These are phyloP conservation scores for Xylaria sp. DNA, from an alignment of 2,329 filamentous ascomycete genomes.

Conservation along the genomic window DNA sequence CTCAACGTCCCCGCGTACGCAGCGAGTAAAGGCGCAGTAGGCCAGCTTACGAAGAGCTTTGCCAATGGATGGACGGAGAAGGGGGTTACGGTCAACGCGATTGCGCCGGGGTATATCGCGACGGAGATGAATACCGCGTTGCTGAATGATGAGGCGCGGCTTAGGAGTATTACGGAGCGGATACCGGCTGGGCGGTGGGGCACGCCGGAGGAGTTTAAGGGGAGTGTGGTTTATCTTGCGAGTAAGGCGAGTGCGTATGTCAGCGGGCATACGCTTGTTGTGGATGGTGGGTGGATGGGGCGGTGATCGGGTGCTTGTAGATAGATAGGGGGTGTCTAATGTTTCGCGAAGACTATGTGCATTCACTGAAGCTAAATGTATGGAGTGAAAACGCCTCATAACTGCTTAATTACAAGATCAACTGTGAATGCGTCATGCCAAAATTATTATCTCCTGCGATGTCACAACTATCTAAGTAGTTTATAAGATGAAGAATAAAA, in stretches of 20 bases:
- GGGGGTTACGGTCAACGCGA: slow-evolving; percentile 86
- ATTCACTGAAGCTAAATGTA: not conserved
- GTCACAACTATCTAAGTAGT: not conserved
- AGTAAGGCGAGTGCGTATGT: slow-evolving; percentile 83
- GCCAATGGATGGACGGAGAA: slow-evolving; percentile 87
- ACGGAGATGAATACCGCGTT: slow-evolving; percentile 95
- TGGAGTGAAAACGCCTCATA: not conserved
- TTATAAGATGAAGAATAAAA: not conserved
- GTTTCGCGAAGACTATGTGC: not conserved
- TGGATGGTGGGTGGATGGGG: slow-evolving; percentile 95
- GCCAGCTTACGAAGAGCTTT: slow-evolving; percentile 85
- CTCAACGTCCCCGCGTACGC: slow-evolving; percentile 90
- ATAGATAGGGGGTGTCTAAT: not conserved
- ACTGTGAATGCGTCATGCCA: not conserved
- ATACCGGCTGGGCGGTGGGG: slow-evolving; percentile 91
- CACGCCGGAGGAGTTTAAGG: slow-evolving; percentile 86
- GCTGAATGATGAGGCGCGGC: slow-evolving; percentile 75
- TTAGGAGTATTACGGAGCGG: slow-evolving; percentile 78
- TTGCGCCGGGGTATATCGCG: slow-evolving; percentile 89
- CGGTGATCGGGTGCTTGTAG: slow-evolving; percentile 61
- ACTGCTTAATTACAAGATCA: not conserved
- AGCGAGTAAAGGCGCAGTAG: slow-evolving; percentile 85
- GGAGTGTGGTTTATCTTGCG: slow-evolving; percentile 80
- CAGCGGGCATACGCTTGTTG: slow-evolving; percentile 81
- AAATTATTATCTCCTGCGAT: not conserved